phyloP scores from a whole-genome alignment of 2,329 filamentous ascomycete species.

The Alternaria dauci region DNA sequence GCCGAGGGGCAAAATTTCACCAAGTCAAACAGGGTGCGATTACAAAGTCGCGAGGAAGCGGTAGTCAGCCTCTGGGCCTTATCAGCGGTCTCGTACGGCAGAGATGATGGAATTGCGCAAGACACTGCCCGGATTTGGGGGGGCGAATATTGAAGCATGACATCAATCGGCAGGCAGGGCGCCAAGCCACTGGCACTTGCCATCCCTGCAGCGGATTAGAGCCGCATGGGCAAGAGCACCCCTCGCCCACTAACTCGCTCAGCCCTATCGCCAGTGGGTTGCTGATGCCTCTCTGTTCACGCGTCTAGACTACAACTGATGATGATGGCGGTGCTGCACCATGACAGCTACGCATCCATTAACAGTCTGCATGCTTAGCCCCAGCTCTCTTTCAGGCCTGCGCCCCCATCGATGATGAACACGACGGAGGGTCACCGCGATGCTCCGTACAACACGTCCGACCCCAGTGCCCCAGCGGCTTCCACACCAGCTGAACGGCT shows the following conservation, averaged over 20 bases:
- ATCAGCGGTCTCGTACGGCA: slow-evolving; percentile 9
- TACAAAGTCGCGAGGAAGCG: slow-evolving; percentile 5
- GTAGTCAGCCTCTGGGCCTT: slow-evolving; percentile 3
- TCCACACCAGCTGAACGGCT: background rate
- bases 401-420: slow-evolving; percentile 35
- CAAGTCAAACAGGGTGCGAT: slow-evolving; percentile 15
- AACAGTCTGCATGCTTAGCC: slow-evolving; percentile 11
- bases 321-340: background rate
- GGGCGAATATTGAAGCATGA: slow-evolving; percentile 29
- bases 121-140: slow-evolving; percentile 11
- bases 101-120: slow-evolving; percentile 14
- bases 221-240: slow-evolving; percentile 23
- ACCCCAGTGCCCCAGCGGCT: background rate
- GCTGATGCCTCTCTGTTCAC: background rate
- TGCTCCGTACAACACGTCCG: background rate
- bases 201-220: slow-evolving; percentile 27
- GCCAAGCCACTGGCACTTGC: slow-evolving; percentile 20
- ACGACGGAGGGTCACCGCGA: slow-evolving; percentile 16
- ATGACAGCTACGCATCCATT: slow-evolving; percentile 7
- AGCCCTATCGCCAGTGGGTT: slow-evolving; percentile 16
- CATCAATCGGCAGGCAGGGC: slow-evolving; percentile 15
- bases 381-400: background rate
- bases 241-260: slow-evolving; percentile 15
- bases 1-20: slow-evolving; percentile 30
- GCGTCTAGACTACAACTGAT: background rate